Evolutionary conservation across 306 rosid genomes (phyloP).

Genomic region (Aeschynomene evenia): DNA sequence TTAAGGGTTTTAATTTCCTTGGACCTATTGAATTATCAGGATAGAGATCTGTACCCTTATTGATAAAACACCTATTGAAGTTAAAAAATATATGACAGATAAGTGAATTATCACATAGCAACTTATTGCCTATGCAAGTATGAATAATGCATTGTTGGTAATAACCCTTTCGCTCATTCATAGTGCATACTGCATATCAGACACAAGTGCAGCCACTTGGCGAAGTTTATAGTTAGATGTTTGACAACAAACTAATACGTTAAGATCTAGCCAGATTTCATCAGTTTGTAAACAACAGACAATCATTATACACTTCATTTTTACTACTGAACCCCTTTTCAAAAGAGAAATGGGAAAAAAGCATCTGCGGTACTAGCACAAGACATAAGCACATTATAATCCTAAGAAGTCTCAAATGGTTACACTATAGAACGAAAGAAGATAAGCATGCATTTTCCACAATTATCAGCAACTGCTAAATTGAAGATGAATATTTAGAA

Average conservation of each 20-base stretch:
- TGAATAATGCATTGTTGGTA: neutral
- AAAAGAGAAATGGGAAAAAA: neutral
- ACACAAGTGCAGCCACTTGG: slow-evolving; percentile 5
- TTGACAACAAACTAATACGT: neutral
- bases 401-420: neutral
- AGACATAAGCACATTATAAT: neutral
- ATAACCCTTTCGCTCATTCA: neutral
- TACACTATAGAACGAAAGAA: neutral
- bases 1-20: neutral
- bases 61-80: neutral
- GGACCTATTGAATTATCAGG: neutral
- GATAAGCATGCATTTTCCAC: neutral
- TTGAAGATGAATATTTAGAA: neutral
- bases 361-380: neutral
- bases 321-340: neutral
- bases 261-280: neutral
- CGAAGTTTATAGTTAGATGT: slow-evolving; percentile 18
- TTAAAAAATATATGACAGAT: neutral
- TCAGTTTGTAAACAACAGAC: neutral
- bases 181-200: neutral
- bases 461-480: neutral
- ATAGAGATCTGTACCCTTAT: neutral
- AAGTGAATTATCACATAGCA: slow-evolving; percentile 10
- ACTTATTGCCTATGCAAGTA: neutral
- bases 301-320: neutral